Evolutionary conservation across 2,329 filamentous ascomycete species (phyloP), one percentile per base, ranked within the genome.

Genomic region (Zasmidium cellare): DNA sequence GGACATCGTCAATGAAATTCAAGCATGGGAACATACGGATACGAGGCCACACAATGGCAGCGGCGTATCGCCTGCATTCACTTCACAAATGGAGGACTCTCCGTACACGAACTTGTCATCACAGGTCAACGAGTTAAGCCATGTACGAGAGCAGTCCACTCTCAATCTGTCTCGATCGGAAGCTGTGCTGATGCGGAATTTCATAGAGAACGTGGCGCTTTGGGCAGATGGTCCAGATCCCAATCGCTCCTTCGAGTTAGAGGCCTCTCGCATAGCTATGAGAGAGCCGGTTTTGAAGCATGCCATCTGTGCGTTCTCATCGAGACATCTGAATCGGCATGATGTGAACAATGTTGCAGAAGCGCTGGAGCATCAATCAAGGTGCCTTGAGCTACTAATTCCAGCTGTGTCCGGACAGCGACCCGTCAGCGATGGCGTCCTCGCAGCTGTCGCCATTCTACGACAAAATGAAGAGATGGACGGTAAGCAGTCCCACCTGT

Each of bases 391-490:
- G 53, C 67, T 79, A 11, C 71, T 82, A 3, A 80, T 82, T 2
- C 69, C 75, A 11, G 75, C 76, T 1, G 70, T 82, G 14, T 73
- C 77, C 7, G 72, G 74, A 35, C 75, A 78, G 0, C 71, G 75
- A 1, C 73, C 74, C 1, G 79, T 77, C 63, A 77, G 79, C 49
- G 79, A 79, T 28, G 77, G 76, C 16, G 73, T 81, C 2, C 68
- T 82, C 0, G 74, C 79, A 0, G 77, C 79, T 0, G 79, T 82
- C 0, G 80, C 82, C 9, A 74, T 82, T 5, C 66, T 81, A 19
- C 75, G 80, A 0, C 71, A 81, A 3, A 80, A 81, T 53, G 80
- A 82, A 63, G 80, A 82, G 55, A 74, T 74, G 71, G 72, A 72
- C 22, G 53, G 53, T 51, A 46, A 49, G 12, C 12, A 45, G 0